Base-by-base conservation (phyloP, 192 early-diverging fungal genomes). In the Rhizophlyctis rosea region DNA sequence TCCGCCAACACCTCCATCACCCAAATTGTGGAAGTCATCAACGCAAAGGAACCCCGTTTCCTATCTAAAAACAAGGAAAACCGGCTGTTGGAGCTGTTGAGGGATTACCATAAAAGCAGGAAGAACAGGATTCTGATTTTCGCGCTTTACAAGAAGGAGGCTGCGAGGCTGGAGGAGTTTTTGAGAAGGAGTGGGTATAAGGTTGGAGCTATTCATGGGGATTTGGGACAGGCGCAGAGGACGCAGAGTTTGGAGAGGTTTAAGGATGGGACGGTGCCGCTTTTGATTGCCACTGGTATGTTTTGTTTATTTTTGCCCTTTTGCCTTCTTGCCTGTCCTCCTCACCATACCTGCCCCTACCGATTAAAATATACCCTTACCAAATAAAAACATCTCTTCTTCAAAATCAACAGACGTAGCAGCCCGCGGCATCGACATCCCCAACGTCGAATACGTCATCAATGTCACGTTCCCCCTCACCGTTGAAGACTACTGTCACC, bases 381-480 rank as follows among this genome's bases (percentile, higher is more conserved):
- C 32, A 54, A 21, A 9, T 13, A 13, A 54, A 54, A 30, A 14
- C n/a, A 49, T 24, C 11, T 13, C 35, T 27, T 13, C 14, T 27
- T 21, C 13, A 34, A 33, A 24, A 14, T 58, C 39, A 65, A 56
- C 24, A 21, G 16, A 13, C 18, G 51, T 56, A 3, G 53, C 63
- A 2, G 68, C 68, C 2, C 59, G 78, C 1, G 78, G 76, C 35
- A 62, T 80, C 47, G 77, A 82, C 62, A 78, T 82, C 61, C 91
- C 93, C 7, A 87, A 93, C 59, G 91, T 98, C 36, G 92, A 93
- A 58, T 91, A 91, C 70, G 96, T 98, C 23, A 91, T 98, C 69
- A 98, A 98, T 75, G 85, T 90, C 52, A 94, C 92, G 23, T 97
- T 94, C 83, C 96, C 96, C n/a, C 76, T 96, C 71, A 96, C 93